Evolutionary conservation across 306 rosid species (phyloP).

Genomic region (Arachis hypogaea): DNA sequence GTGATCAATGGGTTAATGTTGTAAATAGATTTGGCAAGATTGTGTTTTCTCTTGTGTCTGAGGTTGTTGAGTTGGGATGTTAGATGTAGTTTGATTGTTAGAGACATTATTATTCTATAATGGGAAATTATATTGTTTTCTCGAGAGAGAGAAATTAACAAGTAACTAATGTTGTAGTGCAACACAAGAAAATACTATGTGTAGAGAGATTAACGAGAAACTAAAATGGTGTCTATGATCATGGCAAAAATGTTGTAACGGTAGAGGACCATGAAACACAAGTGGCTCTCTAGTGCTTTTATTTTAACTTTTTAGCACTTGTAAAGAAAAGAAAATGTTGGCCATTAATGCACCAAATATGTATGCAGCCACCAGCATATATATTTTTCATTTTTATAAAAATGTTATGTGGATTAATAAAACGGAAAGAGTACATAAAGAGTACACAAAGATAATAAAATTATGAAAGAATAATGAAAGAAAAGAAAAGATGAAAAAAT

Average conservation of each 20-base stretch:
- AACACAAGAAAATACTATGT: too few species aligned
- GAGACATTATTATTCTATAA: constrained; percentile 53
- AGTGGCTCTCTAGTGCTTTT: not conserved
- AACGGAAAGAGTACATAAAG: too few species aligned
- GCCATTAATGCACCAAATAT: not conserved
- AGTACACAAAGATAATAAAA: too few species aligned
- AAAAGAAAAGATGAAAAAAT: too few species aligned
- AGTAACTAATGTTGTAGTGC: not conserved
- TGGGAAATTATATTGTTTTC: not conserved
- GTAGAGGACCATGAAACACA: constrained; percentile 37
- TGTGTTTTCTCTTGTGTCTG: constrained; percentile 18
- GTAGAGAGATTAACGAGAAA: too few species aligned
- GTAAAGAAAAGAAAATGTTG: constrained; percentile 44
- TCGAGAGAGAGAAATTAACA: constrained; percentile 7
- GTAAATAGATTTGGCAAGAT: constrained; percentile 53
- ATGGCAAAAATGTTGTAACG: constrained; percentile 49
- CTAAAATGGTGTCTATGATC: constrained; percentile 31
- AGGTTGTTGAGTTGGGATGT: constrained; percentile 40
- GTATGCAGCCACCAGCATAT: too few species aligned
- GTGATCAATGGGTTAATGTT: constrained; percentile 44
- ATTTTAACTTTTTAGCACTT: constrained; percentile 18
- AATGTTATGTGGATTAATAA: too few species aligned
- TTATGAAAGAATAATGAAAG: too few species aligned
- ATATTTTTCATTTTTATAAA: too few species aligned
- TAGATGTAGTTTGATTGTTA: constrained; percentile 58